These are phyloP conservation scores for Xylaria sp. DNA, from an alignment of 2,329 filamentous ascomycete species.

Conservation along the genomic window DNA sequence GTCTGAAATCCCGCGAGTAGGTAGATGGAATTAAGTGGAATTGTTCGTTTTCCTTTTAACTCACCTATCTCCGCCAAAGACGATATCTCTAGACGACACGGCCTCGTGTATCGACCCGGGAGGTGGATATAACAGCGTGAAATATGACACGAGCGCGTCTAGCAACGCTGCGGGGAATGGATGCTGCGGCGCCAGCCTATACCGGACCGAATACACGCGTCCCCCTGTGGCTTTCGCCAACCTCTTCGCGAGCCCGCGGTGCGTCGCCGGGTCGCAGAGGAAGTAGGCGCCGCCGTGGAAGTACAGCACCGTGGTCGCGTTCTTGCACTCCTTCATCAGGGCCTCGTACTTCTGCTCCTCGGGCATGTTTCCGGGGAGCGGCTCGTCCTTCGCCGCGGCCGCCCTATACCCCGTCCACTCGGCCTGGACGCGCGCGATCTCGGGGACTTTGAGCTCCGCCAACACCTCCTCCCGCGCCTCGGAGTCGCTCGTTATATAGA, in stretches of 20 bases:
- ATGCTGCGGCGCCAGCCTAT: constrained; percentile 75
- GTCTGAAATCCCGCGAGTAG: no score
- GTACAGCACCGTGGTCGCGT: constrained; percentile 70
- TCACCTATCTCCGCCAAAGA: constrained; percentile 75
- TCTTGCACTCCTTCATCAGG: constrained; percentile 71
- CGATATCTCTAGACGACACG: constrained; percentile 68
- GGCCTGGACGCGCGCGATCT: constrained; percentile 64
- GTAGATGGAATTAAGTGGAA: no score
- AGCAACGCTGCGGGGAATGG: constrained; percentile 77
- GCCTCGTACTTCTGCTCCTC: constrained; percentile 69
- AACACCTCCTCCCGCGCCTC: constrained; percentile 38
- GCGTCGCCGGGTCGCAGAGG: constrained; percentile 71
- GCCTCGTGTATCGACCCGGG: constrained; percentile 69
- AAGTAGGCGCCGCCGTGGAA: constrained; percentile 80
- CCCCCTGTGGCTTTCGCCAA: constrained; percentile 71
- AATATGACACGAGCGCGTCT: constrained; percentile 74
- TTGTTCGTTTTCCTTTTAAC: no score
- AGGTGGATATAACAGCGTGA: constrained; percentile 75
- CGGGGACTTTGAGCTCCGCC: constrained; percentile 52
- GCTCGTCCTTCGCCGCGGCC: constrained; percentile 54
- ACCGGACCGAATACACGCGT: constrained; percentile 73
- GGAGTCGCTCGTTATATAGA: constrained; percentile 53
- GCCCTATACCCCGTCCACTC: constrained; percentile 78
- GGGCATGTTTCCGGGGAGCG: constrained; percentile 60
- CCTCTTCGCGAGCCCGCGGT: constrained; percentile 63